Conservation (phyloP, 2,329 filamentous ascomycete species). For the Clarireedia homoeocarpa region DNA sequence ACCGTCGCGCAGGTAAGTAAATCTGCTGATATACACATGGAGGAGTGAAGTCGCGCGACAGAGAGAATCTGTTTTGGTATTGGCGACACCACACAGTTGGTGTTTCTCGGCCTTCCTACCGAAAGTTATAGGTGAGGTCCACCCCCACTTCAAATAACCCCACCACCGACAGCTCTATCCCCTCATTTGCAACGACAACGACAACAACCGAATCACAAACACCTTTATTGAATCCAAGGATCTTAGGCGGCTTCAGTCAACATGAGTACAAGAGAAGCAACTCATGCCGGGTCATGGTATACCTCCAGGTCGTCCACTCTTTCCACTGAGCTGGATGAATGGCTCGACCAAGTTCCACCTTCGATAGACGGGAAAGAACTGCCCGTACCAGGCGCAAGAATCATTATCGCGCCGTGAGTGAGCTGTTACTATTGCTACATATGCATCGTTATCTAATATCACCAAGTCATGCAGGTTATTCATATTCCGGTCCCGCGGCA, state of each 20-base stretch:
- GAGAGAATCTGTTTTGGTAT: too few species aligned
- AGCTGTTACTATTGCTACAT: not conserved
- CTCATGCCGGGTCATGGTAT: conserved; percentile 89
- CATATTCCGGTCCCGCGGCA: conserved; percentile 83
- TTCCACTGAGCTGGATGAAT: conserved; percentile 61
- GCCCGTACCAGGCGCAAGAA: conserved; percentile 66
- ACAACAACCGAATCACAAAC: too few species aligned
- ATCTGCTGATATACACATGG: too few species aligned
- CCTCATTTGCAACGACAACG: too few species aligned
- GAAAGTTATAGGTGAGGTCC: too few species aligned
- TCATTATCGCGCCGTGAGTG: conserved; percentile 88
- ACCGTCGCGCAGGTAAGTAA: too few species aligned
- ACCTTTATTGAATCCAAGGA: too few species aligned
- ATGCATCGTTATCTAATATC: not conserved
- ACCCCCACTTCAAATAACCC: too few species aligned
- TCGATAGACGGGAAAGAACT: conserved; percentile 51
- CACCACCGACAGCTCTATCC: too few species aligned
- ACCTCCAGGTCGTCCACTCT: conserved; percentile 52
- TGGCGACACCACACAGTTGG: too few species aligned
- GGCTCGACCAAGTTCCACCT: conserved; percentile 63
- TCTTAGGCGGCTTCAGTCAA: not conserved
- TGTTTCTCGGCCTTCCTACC: too few species aligned
- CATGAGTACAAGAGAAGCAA: conserved; percentile 45
- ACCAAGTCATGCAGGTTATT: conserved; percentile 81
- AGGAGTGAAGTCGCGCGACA: too few species aligned